These are phyloP conservation scores for Stagonosporopsis rhizophila DNA, from an alignment of 2,329 filamentous ascomycete genomes.

Conservation along the genomic window DNA sequence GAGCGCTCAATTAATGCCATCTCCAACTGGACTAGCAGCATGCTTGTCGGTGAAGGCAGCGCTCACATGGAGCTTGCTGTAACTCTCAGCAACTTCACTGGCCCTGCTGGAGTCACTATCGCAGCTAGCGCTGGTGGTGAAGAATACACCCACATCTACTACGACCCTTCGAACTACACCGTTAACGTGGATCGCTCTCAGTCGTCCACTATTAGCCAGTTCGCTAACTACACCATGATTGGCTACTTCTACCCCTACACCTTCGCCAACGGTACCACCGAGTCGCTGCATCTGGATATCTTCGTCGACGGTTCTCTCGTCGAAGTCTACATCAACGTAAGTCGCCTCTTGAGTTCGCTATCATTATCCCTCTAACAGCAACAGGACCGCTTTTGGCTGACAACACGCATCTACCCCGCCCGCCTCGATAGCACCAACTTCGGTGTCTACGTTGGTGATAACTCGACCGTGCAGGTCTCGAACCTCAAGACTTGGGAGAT, in stretches of 20 bases:
- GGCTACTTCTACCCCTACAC: conserved; percentile 58
- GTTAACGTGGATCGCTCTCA: conserved; percentile 55
- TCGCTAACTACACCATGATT: conserved; percentile 53
- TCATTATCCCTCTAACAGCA: conserved; percentile 6
- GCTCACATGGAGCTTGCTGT: conserved; percentile 53
- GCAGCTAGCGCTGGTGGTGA: conserved; percentile 52
- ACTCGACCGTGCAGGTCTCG: conserved; percentile 46
- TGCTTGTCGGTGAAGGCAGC: conserved; percentile 38
- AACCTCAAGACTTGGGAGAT: conserved; percentile 51
- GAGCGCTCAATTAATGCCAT: conserved; percentile 28
- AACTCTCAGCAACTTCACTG: conserved; percentile 49
- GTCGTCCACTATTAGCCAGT: conserved; percentile 52
- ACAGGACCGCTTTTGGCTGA: conserved; percentile 49
- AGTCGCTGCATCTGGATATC: conserved; percentile 54
- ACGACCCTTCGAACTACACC: conserved; percentile 55
- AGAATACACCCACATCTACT: conserved; percentile 56
- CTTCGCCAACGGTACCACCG: conserved; percentile 41
- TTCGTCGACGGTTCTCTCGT: conserved; percentile 58
- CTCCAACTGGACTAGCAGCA: conserved; percentile 28
- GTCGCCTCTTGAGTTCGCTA: background rate
- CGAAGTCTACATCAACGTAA: conserved; percentile 56
- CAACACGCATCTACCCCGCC: conserved; percentile 56
- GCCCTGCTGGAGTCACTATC: conserved; percentile 53
- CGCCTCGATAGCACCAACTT: conserved; percentile 53
- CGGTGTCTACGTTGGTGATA: conserved; percentile 52